phyloP scores from a whole-genome alignment of 2,329 filamentous ascomycete species.

The Trichophyton benhamiae region DNA sequence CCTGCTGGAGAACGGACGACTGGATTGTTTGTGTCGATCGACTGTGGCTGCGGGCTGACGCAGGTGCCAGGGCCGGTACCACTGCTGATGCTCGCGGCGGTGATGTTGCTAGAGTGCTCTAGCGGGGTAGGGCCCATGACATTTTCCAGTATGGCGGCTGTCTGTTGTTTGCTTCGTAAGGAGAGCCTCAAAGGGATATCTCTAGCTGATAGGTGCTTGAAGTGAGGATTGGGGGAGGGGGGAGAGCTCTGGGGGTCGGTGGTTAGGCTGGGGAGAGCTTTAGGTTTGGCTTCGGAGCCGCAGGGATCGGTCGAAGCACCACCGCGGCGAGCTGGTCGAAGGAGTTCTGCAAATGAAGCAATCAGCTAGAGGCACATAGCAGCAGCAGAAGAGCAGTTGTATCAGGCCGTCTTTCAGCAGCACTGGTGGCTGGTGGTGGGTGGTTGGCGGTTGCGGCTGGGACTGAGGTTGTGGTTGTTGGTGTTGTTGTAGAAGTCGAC shows the following conservation, averaged over 20 bases:
- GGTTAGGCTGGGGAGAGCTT: constrained; percentile 1
- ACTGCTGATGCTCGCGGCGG: not conserved
- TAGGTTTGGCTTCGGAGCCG: not conserved
- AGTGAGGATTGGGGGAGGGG: not conserved
- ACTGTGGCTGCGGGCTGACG: not conserved
- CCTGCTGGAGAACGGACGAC: not conserved
- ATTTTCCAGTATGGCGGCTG: constrained; percentile 22
- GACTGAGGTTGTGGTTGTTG: not conserved
- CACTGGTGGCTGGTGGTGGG: not conserved
- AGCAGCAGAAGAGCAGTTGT: not conserved
- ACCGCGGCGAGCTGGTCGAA: not conserved
- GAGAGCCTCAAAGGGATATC: constrained; percentile 4
- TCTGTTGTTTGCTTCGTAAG: not conserved
- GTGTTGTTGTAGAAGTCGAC: not conserved
- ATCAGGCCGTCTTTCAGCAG: not conserved
- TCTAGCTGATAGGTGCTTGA: not conserved
- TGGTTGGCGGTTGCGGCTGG: not conserved
- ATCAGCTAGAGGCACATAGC: not conserved
- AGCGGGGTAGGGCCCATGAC: constrained; percentile 36
- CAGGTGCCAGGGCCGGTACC: not conserved
- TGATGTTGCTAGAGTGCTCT: constrained; percentile 32
- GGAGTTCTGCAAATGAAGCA: not conserved
- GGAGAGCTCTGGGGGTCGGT: not conserved
- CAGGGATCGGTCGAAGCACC: not conserved
- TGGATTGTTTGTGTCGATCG: not conserved